Base-by-base conservation (phyloP, 768 basidiomycete species). In the Scleroderma citrinum region DNA sequence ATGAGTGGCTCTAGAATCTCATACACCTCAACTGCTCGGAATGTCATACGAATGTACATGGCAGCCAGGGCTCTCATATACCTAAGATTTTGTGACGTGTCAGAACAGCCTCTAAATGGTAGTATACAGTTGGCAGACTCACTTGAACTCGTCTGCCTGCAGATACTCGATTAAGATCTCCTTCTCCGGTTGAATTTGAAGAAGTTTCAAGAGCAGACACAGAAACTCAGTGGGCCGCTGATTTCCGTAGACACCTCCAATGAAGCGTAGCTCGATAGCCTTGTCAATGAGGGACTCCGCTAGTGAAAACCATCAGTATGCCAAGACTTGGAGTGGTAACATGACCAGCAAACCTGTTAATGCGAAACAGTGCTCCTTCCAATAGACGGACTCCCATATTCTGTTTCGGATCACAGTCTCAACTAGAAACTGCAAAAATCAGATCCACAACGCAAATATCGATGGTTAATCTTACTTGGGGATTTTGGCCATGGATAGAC, bases 281-380 rank as follows among this genome's bases (percentile, higher is more conserved):
- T 88, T 90, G 70, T 99, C 94, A 56, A 98, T 98, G 42, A 99
- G 72, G 26, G 80, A 85, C 62, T 93, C 96, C 20, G 96, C 93
- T 94, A 56, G 16, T 30, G 30, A 51, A 13, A 37, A 52, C 35
- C 50, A 36, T 45, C 51, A 49, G 39, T 23, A 43, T 12, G 7
- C 44, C 5, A 30, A 41, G 30, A 35, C 43, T 30, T 3, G 21
- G 21, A 30, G 35, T 26, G 42, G 16, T 38, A 30, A 19, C 26
- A 29, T 4, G 8, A 29, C n/a, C n/a, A 29, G 67, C 76, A 44
- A 44, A 89, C 92, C 92, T 52, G 92, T 96, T 41, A 99, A 73
- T 19, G 95, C 95, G 64, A 99, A 99, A 64, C 95, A 99, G 57
- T 96, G 92, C 64, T 99, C 95, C 71, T 99, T 99, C 95, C 95